Evolutionary conservation across 2,329 filamentous ascomycete species (phyloP).

Genomic region (Xylaria sp.): DNA sequence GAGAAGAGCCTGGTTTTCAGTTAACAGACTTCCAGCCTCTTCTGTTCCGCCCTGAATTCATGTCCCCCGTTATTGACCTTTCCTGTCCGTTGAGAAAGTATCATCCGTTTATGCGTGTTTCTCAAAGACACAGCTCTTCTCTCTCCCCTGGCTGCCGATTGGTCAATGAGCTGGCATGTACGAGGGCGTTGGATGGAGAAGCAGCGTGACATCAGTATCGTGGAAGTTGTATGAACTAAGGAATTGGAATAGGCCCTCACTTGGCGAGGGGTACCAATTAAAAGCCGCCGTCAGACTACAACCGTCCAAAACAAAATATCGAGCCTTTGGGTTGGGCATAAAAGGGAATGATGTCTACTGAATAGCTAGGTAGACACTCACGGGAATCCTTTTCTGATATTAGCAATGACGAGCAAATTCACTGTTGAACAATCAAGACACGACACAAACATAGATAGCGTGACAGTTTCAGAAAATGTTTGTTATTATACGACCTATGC

Average conservation of each 20-base stretch:
- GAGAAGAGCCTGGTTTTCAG: not conserved
- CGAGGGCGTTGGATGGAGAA: not conserved
- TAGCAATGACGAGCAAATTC: not conserved
- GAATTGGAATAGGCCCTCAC: not conserved
- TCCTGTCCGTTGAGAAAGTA: not conserved
- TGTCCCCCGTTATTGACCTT: not conserved
- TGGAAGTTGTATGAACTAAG: not conserved
- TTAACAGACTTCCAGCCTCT: not conserved
- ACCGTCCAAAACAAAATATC: not conserved
- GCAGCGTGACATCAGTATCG: not conserved
- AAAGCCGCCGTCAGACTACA: not conserved
- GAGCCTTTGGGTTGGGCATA: not conserved
- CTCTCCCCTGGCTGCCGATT: not conserved
- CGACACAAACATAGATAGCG: not conserved
- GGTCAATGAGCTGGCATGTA: too few relatives aligned
- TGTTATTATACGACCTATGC: slow-evolving; percentile 26
- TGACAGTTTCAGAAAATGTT: slow-evolving; percentile 10
- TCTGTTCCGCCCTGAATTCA: not conserved
- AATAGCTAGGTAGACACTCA: not conserved
- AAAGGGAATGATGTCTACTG: not conserved
- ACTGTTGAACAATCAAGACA: not conserved
- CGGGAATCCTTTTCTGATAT: not conserved
- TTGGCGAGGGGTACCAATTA: not conserved
- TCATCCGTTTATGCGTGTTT: not conserved
- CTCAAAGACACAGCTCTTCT: not conserved